A percentile compares a stretch with the other conserved stretches of the same genome.
Conservation (phyloP, 1,284 basidiomycete species). For the Malassezia dermatis region DNA sequence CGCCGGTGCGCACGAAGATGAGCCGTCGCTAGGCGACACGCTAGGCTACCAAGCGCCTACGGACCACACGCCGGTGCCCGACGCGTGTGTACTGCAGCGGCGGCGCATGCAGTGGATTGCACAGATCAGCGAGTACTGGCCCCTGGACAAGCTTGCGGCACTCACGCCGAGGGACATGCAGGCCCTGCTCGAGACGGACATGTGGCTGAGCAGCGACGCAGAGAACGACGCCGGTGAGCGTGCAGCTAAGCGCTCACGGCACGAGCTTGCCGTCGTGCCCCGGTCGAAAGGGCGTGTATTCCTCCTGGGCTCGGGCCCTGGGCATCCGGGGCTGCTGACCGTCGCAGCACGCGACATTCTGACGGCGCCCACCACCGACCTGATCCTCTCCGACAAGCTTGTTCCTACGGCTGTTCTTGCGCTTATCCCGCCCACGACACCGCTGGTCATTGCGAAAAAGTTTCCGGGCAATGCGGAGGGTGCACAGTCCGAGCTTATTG, state of each 20-base stretch:
- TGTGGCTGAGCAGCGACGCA: slow-evolving; percentile 7
- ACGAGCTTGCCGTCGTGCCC: background rate
- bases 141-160: slow-evolving; percentile 63
- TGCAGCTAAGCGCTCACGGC: slow-evolving; percentile 5
- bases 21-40: background rate
- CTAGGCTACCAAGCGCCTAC: slow-evolving; percentile 1
- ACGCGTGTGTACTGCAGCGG: slow-evolving; percentile 20
- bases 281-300: slow-evolving; percentile 49
- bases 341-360: slow-evolving; percentile 72
- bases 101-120: slow-evolving; percentile 49
- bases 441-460: slow-evolving; percentile 73
- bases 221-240: background rate
- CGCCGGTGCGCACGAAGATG: slow-evolving; percentile 7
- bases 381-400: slow-evolving; percentile 92
- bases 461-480: slow-evolving; percentile 95
- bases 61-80: background rate
- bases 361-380: slow-evolving; percentile 60
- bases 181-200: slow-evolving; percentile 37
- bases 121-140: slow-evolving; percentile 65
- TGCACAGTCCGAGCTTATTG: slow-evolving; percentile 87
- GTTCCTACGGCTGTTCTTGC: slow-evolving; percentile 78
- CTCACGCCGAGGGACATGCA: slow-evolving; percentile 64
- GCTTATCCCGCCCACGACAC: slow-evolving; percentile 62
- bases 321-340: slow-evolving; percentile 83
- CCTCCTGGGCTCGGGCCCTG: slow-evolving; percentile 85